phyloP scores from a whole-genome alignment of 345 rosid species.

The Citrus maxima region DNA sequence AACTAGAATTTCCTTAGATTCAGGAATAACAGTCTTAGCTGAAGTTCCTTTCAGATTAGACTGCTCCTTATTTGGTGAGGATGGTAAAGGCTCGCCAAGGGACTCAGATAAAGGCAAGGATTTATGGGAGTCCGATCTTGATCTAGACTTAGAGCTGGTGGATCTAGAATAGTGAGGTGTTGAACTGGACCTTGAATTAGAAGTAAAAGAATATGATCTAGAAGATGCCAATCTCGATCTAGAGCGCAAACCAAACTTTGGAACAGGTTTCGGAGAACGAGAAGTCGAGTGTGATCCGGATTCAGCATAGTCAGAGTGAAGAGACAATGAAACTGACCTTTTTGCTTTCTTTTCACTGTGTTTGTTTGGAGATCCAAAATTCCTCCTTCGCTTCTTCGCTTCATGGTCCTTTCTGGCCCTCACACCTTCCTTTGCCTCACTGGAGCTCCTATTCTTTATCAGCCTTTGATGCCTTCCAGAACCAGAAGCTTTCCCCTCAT shows the following conservation, averaged over 20 bases:
- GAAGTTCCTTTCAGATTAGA: constrained; percentile 14
- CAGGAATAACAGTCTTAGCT: constrained; percentile 16
- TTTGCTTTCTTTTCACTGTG: constrained; percentile 24
- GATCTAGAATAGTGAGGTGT: constrained; percentile 19
- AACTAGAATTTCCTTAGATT: constrained; percentile 22
- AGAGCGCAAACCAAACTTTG: constrained; percentile 10
- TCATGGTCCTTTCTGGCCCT: constrained; percentile 9
- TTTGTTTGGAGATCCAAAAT: constrained; percentile 18
- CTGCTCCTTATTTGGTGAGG: constrained; percentile 26
- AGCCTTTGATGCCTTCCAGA: constrained; percentile 15
- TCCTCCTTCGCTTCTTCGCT: constrained; percentile 27
- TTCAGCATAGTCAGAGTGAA: constrained; percentile 18
- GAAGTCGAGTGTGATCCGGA: constrained; percentile 23
- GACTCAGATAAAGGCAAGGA: constrained; percentile 27
- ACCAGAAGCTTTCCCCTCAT: constrained; percentile 20
- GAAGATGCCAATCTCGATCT: constrained; percentile 30
- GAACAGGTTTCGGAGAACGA: constrained; percentile 20
- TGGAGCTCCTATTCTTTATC: constrained; percentile 16
- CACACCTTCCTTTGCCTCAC: constrained; percentile 17
- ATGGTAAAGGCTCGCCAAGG: constrained; percentile 18
- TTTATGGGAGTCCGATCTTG: constrained; percentile 23
- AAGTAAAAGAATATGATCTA: constrained; percentile 18
- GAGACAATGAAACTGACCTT: constrained; percentile 22
- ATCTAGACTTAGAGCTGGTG: constrained; percentile 15
- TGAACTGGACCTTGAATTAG: constrained; percentile 25